Base-by-base conservation (phyloP, 1,284 basidiomycete species). In the Heliocybe sulcata region DNA sequence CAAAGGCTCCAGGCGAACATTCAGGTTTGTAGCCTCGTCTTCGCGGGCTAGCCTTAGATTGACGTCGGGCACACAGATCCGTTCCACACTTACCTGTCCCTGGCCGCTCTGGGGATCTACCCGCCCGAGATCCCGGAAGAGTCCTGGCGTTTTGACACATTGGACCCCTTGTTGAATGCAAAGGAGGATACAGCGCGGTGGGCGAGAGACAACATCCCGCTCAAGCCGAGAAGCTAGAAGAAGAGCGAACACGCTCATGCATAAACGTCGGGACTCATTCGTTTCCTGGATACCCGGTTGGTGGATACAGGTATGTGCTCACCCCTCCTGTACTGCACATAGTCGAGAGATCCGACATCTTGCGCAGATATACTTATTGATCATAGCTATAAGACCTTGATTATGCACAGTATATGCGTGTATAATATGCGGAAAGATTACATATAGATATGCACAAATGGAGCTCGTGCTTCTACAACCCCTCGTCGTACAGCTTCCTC, bases 11-110 rank as follows among this genome's bases (percentile, higher is more conserved):
- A 0, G 84, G 81, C 10, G 88, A 92, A 60, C 77, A 75, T 60
- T 84, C 93, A 59, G 90, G 90, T 91, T 57, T 59, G 75, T 61
- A 22, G 27, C 11, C n/a, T 20, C 19, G 20, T 16, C 33, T 8
- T n/a, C 35, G 14, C 38, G 26, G 23, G 8, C 26, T 54, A 4
- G 57, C 20, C n/a, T 11, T 50, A 55, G 33, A 51, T n/a, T 20
- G 31, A 48, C 58, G n/a, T n/a, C 48, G 31, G 42, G 16, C 23
- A 53, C 51, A 9, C 62, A 84, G 92, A 96, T 74, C 94, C 90
- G 8, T 95, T 85, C 68, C 94, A 97, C 63, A 94, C 92, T 0
- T 97, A 96, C 67, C 77, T 97, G 26, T 85, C 91, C 1, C 72
- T 96, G 22, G 93, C 94, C 0, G 85, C 90, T 0, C 64, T 95